These are phyloP conservation scores for Phyllosticta citriasiana DNA, from an alignment of 2,329 filamentous ascomycete species.

Conservation along the genomic window DNA sequence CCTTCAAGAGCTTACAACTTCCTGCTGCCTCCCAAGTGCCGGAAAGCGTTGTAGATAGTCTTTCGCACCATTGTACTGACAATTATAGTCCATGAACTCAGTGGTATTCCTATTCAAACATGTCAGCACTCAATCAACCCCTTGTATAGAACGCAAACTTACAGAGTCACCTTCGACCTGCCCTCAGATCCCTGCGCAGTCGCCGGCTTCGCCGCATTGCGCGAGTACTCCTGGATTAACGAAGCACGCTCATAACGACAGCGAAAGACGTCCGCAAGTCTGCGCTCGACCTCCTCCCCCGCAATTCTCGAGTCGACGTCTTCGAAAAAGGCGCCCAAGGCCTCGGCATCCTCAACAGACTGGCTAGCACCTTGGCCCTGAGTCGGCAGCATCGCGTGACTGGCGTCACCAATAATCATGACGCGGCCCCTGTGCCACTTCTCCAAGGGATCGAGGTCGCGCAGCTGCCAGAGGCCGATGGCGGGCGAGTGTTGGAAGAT, in stretches of 20 bases:
- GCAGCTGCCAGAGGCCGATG: slow-evolving; percentile 37
- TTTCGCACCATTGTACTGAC: slow-evolving; percentile 25
- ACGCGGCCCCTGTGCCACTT: slow-evolving; percentile 39
- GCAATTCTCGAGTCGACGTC: slow-evolving; percentile 3
- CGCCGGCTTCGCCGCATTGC: slow-evolving; percentile 32
- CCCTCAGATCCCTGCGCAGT: slow-evolving; percentile 18
- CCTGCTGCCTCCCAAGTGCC: background rate
- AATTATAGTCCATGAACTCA: slow-evolving; percentile 36
- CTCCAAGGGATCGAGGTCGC: slow-evolving; percentile 33
- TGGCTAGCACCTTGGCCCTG: slow-evolving; percentile 47
- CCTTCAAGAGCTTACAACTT: background rate
- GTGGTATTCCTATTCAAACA: slow-evolving; percentile 19
- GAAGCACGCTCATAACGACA: slow-evolving; percentile 26
- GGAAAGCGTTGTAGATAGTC: slow-evolving; percentile 19
- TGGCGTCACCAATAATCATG: slow-evolving; percentile 47
- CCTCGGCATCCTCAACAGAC: slow-evolving; percentile 46
- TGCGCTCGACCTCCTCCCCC: slow-evolving; percentile 6
- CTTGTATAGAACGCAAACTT: slow-evolving; percentile 22
- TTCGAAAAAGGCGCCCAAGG: slow-evolving; percentile 21
- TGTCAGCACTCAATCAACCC: background rate
- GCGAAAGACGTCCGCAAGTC: background rate
- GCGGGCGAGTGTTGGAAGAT: slow-evolving; percentile 24
- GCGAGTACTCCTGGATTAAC: slow-evolving; percentile 34
- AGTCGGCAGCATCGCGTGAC: slow-evolving; percentile 45
- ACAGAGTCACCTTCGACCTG: slow-evolving; percentile 9